Conservation (phyloP, 495 filamentous ascomycete genomes). For the Pyronema domesticum region DNA sequence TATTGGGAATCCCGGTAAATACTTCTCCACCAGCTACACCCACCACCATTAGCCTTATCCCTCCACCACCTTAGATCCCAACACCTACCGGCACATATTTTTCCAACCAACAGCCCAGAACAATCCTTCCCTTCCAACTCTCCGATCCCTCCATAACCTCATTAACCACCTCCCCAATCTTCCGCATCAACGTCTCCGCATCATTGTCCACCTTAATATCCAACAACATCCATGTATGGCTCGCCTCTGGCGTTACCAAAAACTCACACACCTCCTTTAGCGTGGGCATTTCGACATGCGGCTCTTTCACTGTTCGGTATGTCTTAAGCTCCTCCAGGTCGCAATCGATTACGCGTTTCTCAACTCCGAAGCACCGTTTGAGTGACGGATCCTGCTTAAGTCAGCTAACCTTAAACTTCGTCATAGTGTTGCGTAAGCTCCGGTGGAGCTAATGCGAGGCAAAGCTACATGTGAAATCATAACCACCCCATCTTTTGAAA, state of each 20-base stretch:
- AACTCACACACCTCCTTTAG: constrained; percentile 60
- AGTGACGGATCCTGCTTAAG: constrained; percentile 47
- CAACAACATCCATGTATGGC: constrained; percentile 61
- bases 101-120: constrained; percentile 60
- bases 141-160: constrained; percentile 30
- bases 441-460: not conserved
- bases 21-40: constrained; percentile 23
- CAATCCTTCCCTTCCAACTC: constrained; percentile 52
- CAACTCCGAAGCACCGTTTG: constrained; percentile 59
- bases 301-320: constrained; percentile 46
- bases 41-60: not conserved
- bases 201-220: constrained; percentile 82
- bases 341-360: constrained; percentile 52
- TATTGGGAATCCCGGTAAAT: constrained; percentile 50
- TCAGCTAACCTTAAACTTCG: not conserved
- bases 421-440: not conserved
- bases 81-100: constrained; percentile 19
- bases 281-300: constrained; percentile 53
- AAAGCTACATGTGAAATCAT: constrained; percentile 62
- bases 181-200: constrained; percentile 45
- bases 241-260: constrained; percentile 34
- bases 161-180: constrained; percentile 42
- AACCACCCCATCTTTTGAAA: constrained; percentile 66
- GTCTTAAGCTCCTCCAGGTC: constrained; percentile 54
- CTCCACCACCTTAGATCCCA: not conserved